Conservation (phyloP, 192 early-diverging fungal species). For the Pecoramyces ruminantium region DNA sequence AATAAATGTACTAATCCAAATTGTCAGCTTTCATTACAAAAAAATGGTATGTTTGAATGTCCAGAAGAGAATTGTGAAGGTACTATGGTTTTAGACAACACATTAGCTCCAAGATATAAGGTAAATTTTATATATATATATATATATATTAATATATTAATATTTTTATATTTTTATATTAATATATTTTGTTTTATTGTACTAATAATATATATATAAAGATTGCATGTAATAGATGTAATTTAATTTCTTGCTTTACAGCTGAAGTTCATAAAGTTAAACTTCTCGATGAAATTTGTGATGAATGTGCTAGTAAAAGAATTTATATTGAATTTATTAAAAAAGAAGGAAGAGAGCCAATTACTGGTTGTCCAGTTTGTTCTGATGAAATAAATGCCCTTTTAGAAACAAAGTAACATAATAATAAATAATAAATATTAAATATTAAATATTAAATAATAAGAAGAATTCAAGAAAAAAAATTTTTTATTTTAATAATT, state of each 20-base stretch:
- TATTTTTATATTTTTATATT: no score
- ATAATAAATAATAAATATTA: no score
- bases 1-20: slow-evolving; percentile 29
- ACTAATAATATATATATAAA: no score
- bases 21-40: slow-evolving; percentile 22
- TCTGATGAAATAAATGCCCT: neutral
- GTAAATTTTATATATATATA: slow-evolving; percentile 4
- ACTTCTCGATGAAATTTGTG: neutral
- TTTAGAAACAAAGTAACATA: neutral
- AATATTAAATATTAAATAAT: no score
- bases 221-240: slow-evolving; percentile 21
- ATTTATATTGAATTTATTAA: neutral
- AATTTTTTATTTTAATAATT: no score
- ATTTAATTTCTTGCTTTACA: slow-evolving; percentile 14
- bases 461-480: no score
- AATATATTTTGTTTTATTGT: no score
- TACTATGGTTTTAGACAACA: slow-evolving; percentile 22
- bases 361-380: neutral
- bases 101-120: slow-evolving; percentile 31
- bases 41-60: slow-evolving; percentile 20
- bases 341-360: neutral
- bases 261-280: neutral
- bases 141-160: neutral
- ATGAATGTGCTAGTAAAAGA: neutral
- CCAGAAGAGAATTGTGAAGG: slow-evolving; percentile 15